These are phyloP conservation scores for Santalum album DNA, from an alignment of 164 flowering plant genomes.

Conservation along the genomic window DNA sequence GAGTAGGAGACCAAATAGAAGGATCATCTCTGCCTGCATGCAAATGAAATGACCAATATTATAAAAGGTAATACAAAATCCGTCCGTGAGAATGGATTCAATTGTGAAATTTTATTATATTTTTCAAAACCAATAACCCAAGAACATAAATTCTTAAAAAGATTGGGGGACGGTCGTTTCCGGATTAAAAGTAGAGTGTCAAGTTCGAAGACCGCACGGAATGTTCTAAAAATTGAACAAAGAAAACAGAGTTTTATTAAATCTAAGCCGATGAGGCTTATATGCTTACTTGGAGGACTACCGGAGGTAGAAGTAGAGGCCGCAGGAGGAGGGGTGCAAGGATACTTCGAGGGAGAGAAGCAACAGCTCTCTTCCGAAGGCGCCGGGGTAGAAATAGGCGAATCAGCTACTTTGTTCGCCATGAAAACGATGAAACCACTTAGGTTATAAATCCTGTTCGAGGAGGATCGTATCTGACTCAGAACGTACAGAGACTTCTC, in stretches of 20 bases:
- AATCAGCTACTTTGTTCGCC: not conserved
- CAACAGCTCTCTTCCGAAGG: conserved; percentile 2
- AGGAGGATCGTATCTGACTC: not conserved
- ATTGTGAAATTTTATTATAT: not conserved
- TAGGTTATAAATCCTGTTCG: not conserved
- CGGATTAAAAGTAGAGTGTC: not conserved
- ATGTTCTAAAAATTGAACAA: not conserved
- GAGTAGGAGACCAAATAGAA: not conserved
- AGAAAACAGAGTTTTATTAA: not conserved
- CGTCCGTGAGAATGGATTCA: not conserved
- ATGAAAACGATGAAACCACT: conserved; percentile 10
- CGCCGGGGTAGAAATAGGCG: not conserved
- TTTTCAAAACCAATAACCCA: no score
- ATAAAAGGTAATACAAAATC: no score
- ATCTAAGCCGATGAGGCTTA: not conserved
- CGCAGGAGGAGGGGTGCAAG: not conserved
- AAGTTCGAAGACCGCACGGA: not conserved
- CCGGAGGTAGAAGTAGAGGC: not conserved
- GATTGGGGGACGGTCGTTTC: no score
- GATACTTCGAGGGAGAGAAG: not conserved
- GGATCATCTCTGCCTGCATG: not conserved
- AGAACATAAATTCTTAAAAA: no score
- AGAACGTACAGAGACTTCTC: conserved; percentile 18
- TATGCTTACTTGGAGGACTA: no score
- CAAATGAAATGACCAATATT: no score